Evolutionary conservation across 331 rosid genomes (phyloP).

Genomic region (Telfairia occidentalis): DNA sequence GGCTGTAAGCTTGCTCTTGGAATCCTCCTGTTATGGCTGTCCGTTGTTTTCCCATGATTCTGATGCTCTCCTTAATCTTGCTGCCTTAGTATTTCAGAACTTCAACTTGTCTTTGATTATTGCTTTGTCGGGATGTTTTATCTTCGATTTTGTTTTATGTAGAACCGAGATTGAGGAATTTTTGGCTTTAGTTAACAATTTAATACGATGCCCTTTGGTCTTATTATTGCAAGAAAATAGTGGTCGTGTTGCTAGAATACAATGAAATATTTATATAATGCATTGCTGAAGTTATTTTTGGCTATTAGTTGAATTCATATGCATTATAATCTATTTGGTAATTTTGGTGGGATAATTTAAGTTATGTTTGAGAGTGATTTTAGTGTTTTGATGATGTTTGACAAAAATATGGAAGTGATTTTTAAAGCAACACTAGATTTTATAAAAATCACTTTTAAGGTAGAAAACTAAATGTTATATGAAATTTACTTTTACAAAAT

Average conservation of each 20-base stretch:
- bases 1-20: conserved; percentile 38
- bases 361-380: no score
- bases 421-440: no score
- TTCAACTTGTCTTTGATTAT: conserved; percentile 2
- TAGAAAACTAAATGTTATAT: no score
- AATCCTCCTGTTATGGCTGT: neutral
- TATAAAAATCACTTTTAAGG: no score
- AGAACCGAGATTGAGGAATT: conserved; percentile 3
- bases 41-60: neutral
- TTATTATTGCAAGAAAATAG: neutral
- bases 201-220: neutral
- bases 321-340: no score
- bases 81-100: conserved; percentile 6
- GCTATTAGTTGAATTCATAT: neutral
- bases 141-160: neutral
- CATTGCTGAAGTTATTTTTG: neutral
- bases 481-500: no score
- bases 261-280: neutral
- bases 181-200: conserved; percentile 10
- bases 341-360: no score
- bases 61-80: neutral
- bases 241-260: neutral
- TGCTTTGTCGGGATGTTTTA: neutral
- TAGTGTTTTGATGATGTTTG: no score
- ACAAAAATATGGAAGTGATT: no score